Evolutionary conservation across 495 filamentous ascomycete genomes (phyloP), one percentile per base, ranked within the genome.

Genomic region (Lophium mytilinum): DNA sequence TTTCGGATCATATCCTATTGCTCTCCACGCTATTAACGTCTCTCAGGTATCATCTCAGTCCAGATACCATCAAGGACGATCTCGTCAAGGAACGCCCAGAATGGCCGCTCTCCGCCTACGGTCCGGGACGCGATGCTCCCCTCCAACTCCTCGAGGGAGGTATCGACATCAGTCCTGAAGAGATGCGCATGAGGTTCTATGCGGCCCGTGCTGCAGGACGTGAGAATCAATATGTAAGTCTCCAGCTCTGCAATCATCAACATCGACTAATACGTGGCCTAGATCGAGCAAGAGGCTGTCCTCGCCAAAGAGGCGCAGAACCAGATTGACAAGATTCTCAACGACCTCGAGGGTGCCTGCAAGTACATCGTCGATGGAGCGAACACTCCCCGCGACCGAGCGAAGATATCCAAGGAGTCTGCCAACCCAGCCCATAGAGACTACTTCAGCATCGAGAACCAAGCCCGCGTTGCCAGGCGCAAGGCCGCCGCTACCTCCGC

Each of bases 51-150:
- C 69, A 73, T 24, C 69, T 90, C 36, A 78, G 71, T 30, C 72
- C 70, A 41, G 79, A 77, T 0, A 68, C 66, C 7, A 85, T 94
- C 62, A 76, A 77, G 46, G 55, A 57, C 12, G 89, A 94, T 58
- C 72, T 94, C n/a, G 77, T 73, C 0, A 70, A 74, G 34, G 87
- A 90, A 52, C 79, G 78, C 17, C 90, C 90, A 37, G 66, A 76
- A 75, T 96, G 89, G 87, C 78, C 89, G 11, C 78, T 95, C n/a
- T 94, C 90, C 0, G 78, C 82, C 37, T 96, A 91, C 69, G 85
- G 80, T 6, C 89, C 90, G 0, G 83, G 80, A 4, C 76, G 72
- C 59, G 78, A 88, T 52, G 83, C 83, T 1, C 90, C 90, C 1
- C 78, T 80, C 11, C 88, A 90, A 67, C 75, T 95, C 1, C 90